Evolutionary conservation across 2,329 filamentous ascomycete species (phyloP).

Genomic region (Colletotrichum musae): DNA sequence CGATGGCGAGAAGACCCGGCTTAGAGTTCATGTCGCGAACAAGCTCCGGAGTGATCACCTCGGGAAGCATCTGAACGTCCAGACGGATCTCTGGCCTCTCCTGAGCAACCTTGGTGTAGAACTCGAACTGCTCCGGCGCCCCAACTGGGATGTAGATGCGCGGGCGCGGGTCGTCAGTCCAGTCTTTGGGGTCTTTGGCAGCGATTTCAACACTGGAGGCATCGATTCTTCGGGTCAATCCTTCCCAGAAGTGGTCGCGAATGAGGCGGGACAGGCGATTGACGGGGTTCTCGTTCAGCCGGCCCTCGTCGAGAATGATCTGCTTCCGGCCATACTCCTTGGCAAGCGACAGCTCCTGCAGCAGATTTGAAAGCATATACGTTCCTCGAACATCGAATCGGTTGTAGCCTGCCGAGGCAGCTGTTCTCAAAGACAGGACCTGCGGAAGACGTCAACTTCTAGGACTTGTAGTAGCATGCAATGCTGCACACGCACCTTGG

Average conservation of each 20-base stretch:
- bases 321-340: slow-evolving; percentile 91
- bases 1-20: slow-evolving; percentile 90
- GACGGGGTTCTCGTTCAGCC: slow-evolving; percentile 95
- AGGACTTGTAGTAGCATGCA: neutral
- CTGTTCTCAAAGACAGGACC: slow-evolving; percentile 88
- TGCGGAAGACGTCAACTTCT: slow-evolving; percentile 50
- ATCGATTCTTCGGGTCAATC: slow-evolving; percentile 90
- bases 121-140: slow-evolving; percentile 89
- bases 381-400: slow-evolving; percentile 93
- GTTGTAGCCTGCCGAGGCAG: slow-evolving; percentile 87
- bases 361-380: slow-evolving; percentile 96
- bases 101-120: slow-evolving; percentile 85
- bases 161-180: slow-evolving; percentile 89
- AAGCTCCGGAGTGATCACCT: slow-evolving; percentile 83
- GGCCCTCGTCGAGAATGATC: slow-evolving; percentile 91
- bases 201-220: slow-evolving; percentile 88
- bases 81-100: slow-evolving; percentile 87
- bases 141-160: slow-evolving; percentile 91
- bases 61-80: slow-evolving; percentile 85
- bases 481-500: slow-evolving; percentile 75
- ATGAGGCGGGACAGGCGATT: slow-evolving; percentile 89
- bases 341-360: slow-evolving; percentile 94
- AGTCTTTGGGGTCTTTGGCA: slow-evolving; percentile 93
- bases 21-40: slow-evolving; percentile 88
- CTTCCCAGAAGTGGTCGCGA: slow-evolving; percentile 92